phyloP scores from a whole-genome alignment of 169 alveolate genomes.

The Cryptosporidium andersoni region DNA sequence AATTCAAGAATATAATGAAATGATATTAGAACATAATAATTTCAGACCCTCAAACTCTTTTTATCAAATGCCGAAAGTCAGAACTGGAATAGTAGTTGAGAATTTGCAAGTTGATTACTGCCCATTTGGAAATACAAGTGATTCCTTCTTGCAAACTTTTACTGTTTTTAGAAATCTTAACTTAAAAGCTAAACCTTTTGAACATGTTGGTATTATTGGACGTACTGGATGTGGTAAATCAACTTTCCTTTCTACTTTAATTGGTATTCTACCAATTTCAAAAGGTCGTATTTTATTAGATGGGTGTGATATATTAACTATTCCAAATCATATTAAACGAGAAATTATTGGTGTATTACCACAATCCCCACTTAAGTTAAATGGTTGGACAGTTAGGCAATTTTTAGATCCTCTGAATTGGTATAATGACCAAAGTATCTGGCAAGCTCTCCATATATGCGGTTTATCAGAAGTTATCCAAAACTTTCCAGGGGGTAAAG shows the following conservation, averaged over 20 bases:
- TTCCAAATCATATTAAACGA: constrained; percentile 8
- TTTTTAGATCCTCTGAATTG: constrained; percentile 26
- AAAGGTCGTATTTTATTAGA: constrained; percentile 4
- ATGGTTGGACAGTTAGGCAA: constrained; percentile 35
- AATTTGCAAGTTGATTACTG: constrained; percentile 14
- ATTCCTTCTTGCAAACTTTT: not conserved
- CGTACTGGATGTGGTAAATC: constrained; percentile 66
- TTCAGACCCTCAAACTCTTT: not conserved
- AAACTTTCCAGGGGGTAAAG: not conserved
- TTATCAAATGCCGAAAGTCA: not conserved
- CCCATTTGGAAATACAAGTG: not conserved
- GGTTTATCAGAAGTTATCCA: constrained; percentile 3
- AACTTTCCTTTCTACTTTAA: constrained; percentile 15
- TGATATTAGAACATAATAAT: not conserved
- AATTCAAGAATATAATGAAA: constrained; percentile 25
- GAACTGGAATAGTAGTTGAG: not conserved
- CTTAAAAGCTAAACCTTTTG: constrained; percentile 1
- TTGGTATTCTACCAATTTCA: constrained; percentile 8
- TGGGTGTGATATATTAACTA: constrained; percentile 5
- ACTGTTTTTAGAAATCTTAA: constrained; percentile 7
- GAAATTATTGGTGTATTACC: constrained; percentile 23
- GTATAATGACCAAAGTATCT: not conserved
- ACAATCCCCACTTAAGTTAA: constrained; percentile 9
- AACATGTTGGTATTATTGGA: constrained; percentile 49
- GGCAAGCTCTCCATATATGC: not conserved